Evolutionary conservation across 495 filamentous ascomycete genomes (phyloP).

Genomic region (Aspergillus ellipticus): DNA sequence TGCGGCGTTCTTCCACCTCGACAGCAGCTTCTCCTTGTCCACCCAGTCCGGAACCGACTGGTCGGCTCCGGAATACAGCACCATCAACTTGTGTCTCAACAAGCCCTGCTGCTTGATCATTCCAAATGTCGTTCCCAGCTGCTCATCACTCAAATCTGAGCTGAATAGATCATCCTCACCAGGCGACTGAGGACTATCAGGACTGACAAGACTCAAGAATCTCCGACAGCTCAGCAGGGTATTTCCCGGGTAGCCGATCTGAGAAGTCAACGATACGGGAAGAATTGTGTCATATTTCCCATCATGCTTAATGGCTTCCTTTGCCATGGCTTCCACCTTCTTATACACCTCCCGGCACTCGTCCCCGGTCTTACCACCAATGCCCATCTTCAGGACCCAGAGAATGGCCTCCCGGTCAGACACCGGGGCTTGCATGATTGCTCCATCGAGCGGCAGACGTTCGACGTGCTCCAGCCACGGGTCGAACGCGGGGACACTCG

Average conservation of each 20-base stretch:
- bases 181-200: slow-evolving; percentile 42
- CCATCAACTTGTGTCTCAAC: slow-evolving; percentile 42
- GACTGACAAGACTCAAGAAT: slow-evolving; percentile 61
- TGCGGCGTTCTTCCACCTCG: slow-evolving; percentile 60
- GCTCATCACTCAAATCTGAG: slow-evolving; percentile 62
- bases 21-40: slow-evolving; percentile 60
- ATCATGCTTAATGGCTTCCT: slow-evolving; percentile 15
- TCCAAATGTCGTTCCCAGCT: slow-evolving; percentile 61
- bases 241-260: slow-evolving; percentile 32
- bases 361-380: slow-evolving; percentile 26
- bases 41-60: slow-evolving; percentile 61
- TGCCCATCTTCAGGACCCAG: slow-evolving; percentile 31
- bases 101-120: slow-evolving; percentile 47
- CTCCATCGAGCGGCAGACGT: slow-evolving; percentile 59
- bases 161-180: slow-evolving; percentile 88
- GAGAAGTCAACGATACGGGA: slow-evolving; percentile 31
- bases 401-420: slow-evolving; percentile 71
- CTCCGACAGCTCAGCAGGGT: slow-evolving; percentile 60
- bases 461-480: slow-evolving; percentile 22
- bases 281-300: slow-evolving; percentile 28
- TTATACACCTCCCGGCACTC: slow-evolving; percentile 29
- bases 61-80: slow-evolving; percentile 67
- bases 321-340: slow-evolving; percentile 26
- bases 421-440: slow-evolving; percentile 78
- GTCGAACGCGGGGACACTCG: slow-evolving; percentile 29